These are phyloP conservation scores for rapeseed (Brassica napus) DNA, from an alignment of 345 rosid genomes.

Conservation along the genomic window DNA sequence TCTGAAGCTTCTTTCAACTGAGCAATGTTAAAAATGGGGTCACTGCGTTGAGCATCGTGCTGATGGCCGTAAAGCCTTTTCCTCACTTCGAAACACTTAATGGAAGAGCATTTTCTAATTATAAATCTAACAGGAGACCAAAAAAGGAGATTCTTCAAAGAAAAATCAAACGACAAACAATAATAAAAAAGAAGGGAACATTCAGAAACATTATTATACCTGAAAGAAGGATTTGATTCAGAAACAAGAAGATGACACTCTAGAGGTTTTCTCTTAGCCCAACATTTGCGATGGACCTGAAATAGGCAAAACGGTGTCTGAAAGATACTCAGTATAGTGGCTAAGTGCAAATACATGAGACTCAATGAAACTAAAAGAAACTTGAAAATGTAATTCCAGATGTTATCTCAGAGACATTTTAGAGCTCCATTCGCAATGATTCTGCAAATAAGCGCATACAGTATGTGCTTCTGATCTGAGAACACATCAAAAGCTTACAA, in stretches of 20 bases:
- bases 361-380: not conserved
- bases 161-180: not conserved
- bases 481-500: too few species aligned
- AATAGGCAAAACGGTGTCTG: not conserved
- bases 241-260: not conserved
- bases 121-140: not conserved
- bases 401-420: not conserved
- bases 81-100: not conserved
- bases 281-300: not conserved
- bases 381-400: not conserved
- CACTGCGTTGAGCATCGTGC: not conserved
- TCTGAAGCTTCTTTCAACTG: too few species aligned
- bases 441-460: not conserved
- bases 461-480: too few species aligned
- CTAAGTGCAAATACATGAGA: not conserved
- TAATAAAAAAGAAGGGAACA: too few species aligned
- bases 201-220: too few species aligned
- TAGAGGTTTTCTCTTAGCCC: not conserved
- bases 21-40: not conserved
- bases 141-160: not conserved
- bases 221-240: too few species aligned
- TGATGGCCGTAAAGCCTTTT: not conserved
- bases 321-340: not conserved
- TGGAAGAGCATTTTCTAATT: not conserved
- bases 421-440: not conserved